Percentiles rank a stretch among this genome's conserved stretches.
phyloP scores from a whole-genome alignment of 371 early-diverging fungal species.

The Nematocida sp. region DNA sequence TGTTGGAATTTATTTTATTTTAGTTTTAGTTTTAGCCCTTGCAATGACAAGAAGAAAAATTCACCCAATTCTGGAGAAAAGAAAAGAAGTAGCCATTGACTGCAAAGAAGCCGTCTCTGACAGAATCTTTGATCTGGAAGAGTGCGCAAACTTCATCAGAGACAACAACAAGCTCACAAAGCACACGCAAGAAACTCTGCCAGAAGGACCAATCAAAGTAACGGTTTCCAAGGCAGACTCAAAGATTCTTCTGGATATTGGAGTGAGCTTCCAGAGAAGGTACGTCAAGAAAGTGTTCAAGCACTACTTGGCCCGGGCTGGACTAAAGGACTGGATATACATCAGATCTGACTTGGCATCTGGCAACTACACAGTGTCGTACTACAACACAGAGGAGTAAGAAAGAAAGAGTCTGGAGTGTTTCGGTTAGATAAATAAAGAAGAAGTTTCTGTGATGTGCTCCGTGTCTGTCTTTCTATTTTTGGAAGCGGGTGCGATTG shows the following conservation, averaged over 20 bases:
- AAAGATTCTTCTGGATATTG: constrained; percentile 31
- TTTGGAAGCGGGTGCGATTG: background rate
- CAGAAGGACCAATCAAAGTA: constrained; percentile 31
- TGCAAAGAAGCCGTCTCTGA: constrained; percentile 52
- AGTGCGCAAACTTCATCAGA: constrained; percentile 48
- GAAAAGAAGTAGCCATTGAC: constrained; percentile 20
- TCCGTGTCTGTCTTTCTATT: background rate
- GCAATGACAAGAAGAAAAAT: constrained; percentile 53
- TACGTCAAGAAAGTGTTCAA: constrained; percentile 50
- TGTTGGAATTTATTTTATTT: background rate
- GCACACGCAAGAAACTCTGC: constrained; percentile 32
- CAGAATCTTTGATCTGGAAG: constrained; percentile 50
- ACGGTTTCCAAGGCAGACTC: constrained; percentile 1
- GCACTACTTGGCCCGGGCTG: constrained; percentile 50
- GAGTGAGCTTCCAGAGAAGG: constrained; percentile 24
- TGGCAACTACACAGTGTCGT: constrained; percentile 29
- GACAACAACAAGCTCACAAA: constrained; percentile 51
- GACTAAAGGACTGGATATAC: constrained; percentile 51
- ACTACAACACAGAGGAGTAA: constrained; percentile 43
- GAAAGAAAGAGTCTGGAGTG: constrained; percentile 4
- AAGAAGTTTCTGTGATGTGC: background rate
- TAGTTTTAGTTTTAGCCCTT: constrained; percentile 47
- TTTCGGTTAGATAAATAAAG: background rate
- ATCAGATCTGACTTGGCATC: constrained; percentile 35
- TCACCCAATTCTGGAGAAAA: constrained; percentile 47